Evolutionary conservation across 176 grass and related monocot species (phyloP), one percentile per base, ranked within the genome.

Genomic region (Avena eriantha): DNA sequence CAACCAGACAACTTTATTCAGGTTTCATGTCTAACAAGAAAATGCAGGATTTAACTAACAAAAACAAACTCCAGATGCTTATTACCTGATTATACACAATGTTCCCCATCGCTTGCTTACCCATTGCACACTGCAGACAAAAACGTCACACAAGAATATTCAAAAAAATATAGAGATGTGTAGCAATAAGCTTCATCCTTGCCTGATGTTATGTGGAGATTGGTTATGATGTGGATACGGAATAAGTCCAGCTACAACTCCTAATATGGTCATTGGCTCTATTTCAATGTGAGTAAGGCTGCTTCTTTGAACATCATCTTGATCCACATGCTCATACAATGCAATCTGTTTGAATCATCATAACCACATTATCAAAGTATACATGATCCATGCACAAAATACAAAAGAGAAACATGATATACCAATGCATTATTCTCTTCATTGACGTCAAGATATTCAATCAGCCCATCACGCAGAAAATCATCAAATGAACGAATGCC

Each of bases 91-190:
- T 98, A 86, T 91, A 98, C 2, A 90, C 96, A 73, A 98, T 92
- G 86, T 98, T 98, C 77, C 96, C 96, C 96, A 98, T 98, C 1
- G 96, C 96, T 92, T 98, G 96, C 66, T 98, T 98, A 85, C 96
- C 96, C 96, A 98, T 98, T 10, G 96, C 96, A 88, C 96, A 98
- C 96, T 95, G 79, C 16, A 86, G 87, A 90, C 36, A 43, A 84
- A 63, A 65, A n/a, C 21, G 34, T 84, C 49, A 89, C 68, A 31
- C 76, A 22, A 81, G 51, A 41, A 45, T 76, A 68, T 83, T 74
- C 45, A 21, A 63, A 80, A 73, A 59, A 78, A 15, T 33, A 82
- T 9, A n/a, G 46, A 53, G 31, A 57, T 50, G 50, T 9, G 60
- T 78, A 73, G 50, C 14, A 73, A 56, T 23, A 65, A 83, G 74